Evolutionary conservation across 495 filamentous ascomycete species (phyloP).

Genomic region (Talaromyces thailandensis): DNA sequence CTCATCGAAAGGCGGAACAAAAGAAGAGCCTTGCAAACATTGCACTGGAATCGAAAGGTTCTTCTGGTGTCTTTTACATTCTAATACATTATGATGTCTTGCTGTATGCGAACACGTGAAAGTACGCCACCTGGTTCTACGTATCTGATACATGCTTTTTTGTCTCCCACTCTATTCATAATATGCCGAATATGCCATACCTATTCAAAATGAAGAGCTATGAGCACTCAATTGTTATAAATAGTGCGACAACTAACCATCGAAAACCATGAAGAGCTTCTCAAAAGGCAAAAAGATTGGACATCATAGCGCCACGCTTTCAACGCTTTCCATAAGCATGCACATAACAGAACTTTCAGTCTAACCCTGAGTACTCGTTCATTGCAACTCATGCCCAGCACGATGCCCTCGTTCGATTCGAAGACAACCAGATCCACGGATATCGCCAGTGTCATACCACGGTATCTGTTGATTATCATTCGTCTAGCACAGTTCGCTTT

Average conservation of each 20-base stretch:
- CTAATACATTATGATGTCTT: neutral
- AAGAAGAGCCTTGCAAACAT: neutral
- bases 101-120: neutral
- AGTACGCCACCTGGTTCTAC: neutral
- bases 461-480: conserved; percentile 39
- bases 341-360: neutral
- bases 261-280: neutral
- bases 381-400: neutral
- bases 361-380: neutral
- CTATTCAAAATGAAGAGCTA: neutral
- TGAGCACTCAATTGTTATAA: neutral
- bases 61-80: neutral
- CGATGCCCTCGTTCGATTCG: neutral
- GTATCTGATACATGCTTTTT: neutral
- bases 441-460: conserved; percentile 38
- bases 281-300: neutral
- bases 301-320: neutral
- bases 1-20: neutral
- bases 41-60: neutral
- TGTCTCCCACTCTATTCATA: neutral
- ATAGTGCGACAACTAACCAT: neutral
- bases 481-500: conserved; percentile 33
- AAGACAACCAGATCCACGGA: neutral
- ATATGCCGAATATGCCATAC: neutral
- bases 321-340: neutral